These are phyloP conservation scores for Macrocybe sp. DNA, from an alignment of 1,284 basidiomycete species.

Conservation along the genomic window DNA sequence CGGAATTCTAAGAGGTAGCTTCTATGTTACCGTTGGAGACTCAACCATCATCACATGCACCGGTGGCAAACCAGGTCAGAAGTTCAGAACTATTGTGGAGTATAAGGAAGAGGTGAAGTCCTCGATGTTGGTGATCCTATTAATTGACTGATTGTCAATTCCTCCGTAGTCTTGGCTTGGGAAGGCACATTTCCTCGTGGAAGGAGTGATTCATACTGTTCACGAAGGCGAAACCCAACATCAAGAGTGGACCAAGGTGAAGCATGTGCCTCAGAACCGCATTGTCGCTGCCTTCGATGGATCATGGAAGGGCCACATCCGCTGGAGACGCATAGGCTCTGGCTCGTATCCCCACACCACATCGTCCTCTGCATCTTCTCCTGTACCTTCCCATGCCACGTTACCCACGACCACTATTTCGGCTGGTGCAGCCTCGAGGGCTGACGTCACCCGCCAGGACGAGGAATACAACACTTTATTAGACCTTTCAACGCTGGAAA, in stretches of 20 bases:
- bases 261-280: slow-evolving; percentile 81
- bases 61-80: slow-evolving; percentile 56
- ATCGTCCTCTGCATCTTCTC: slow-evolving; percentile 36
- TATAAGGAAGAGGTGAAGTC: slow-evolving; percentile 90
- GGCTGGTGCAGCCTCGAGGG: slow-evolving; percentile 24
- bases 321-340: slow-evolving; percentile 71
- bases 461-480: slow-evolving; percentile 69
- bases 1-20: slow-evolving; percentile 84
- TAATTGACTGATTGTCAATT: slow-evolving; percentile 4
- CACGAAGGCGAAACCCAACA: slow-evolving; percentile 55
- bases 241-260: slow-evolving; percentile 82
- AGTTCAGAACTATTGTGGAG: slow-evolving; percentile 81
- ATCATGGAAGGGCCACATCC: slow-evolving; percentile 81
- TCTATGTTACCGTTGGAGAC: slow-evolving; percentile 87
- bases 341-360: slow-evolving; percentile 35
- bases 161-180: slow-evolving; percentile 81
- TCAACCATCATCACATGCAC: slow-evolving; percentile 81
- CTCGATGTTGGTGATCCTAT: slow-evolving; percentile 3
- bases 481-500: slow-evolving; percentile 69
- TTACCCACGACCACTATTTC: slow-evolving; percentile 24
- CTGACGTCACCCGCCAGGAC: slow-evolving; percentile 24
- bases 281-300: slow-evolving; percentile 86
- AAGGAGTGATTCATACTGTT: slow-evolving; percentile 88
- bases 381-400: slow-evolving; percentile 34
- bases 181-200: slow-evolving; percentile 80